Evolutionary conservation across 129 eudicot species (phyloP), one percentile per base, ranked within the genome.

Genomic region (Artemisia annua): DNA sequence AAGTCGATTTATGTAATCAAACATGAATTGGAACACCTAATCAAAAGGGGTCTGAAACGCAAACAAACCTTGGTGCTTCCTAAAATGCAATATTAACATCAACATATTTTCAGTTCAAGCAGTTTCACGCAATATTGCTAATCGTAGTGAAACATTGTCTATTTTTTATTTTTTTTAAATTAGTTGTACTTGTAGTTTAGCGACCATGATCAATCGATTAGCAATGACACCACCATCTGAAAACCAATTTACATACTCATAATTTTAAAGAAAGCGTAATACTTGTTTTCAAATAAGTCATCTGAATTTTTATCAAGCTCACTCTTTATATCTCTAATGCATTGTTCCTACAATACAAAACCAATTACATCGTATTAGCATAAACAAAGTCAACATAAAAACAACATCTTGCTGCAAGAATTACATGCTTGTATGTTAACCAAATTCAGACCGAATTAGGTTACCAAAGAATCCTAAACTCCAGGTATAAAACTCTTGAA

Each of bases 11-110:
- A 86, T 83, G 79, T 86, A 86, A 52, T 78, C 86, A 48, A 83
- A 86, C 74, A 86, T 81, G 83, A 95, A 88, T 58, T 90, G 86
- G 63, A 95, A 95, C 82, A 95, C 99, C 93, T 95, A 96, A 26
- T 85, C 86, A 81, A 95, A 95, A 35, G 48, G 4, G 20, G 12
- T 57, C 39, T 24, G 3, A 72, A n/a, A 58, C 11, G 18, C 43
- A 73, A 28, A 14, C 56, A 17, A 63, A 30, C 12, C 35, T 61
- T 60, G 7, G 12, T 49, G 30, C 18, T 9, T 11, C 0, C 12
- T 14, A 72, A 72, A 39, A 61, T 26, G 17, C 17, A 55, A 57
- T 35, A 52, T 4, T 2, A 16, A 2, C 50, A 53, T 30, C 51
- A 69, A 28, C 26, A 11, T 17, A 32, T 7, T 30, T 6, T 7